Evolutionary conservation across 768 basidiomycete genomes (phyloP), one percentile per base, ranked within the genome.

Genomic region (Leucogyrophana mollusca): DNA sequence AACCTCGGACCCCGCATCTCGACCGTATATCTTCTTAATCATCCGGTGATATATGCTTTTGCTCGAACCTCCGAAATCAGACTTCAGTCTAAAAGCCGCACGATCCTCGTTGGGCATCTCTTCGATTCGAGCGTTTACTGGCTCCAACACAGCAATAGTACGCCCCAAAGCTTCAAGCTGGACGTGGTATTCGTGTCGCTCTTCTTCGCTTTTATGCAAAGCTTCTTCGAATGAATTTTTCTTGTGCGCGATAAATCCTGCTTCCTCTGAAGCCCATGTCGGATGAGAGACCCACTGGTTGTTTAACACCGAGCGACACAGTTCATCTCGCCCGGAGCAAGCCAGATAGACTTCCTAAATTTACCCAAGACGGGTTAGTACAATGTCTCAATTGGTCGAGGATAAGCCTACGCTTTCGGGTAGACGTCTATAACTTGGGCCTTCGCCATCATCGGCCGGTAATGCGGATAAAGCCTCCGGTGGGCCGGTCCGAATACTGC

Each of bases 231-330:
- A 97, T 4, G 82, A 78, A 61, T 97, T 99, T 73, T 97, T 97
- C 75, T 96, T 95, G 66, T 97, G 91, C 5, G 94, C 78, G 52
- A 92, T 81, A 56, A 96, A 96, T 9, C 91, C 94, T 1, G 94
- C 82, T 61, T 95, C 94, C 62, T 98, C 95, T 17, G 93, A 94
- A 8, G 93, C 93, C 91, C 94, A 96, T 1, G 94, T 95, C 3
- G 96, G 95, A 65, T 98, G 95, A 11, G 95, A 96, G 9, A 98
- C 93, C 95, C 96, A 98, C 54, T 87, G 82, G 60, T 98, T 94
- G 61, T 99, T 99, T 37, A 99, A 78, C 22, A 99, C 94, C 22
- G 92, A 93, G 62, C 94, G 90, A 61, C 90, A 94, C 46, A 97
- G 85, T 51, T 92, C 83, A 57, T 97, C 94, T 22, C 96, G 85